Percentiles rank a stretch among this genome's conserved stretches.
Evolutionary conservation across 139 green algal genomes (phyloP).

Genomic region (Micractinium sp.): DNA sequence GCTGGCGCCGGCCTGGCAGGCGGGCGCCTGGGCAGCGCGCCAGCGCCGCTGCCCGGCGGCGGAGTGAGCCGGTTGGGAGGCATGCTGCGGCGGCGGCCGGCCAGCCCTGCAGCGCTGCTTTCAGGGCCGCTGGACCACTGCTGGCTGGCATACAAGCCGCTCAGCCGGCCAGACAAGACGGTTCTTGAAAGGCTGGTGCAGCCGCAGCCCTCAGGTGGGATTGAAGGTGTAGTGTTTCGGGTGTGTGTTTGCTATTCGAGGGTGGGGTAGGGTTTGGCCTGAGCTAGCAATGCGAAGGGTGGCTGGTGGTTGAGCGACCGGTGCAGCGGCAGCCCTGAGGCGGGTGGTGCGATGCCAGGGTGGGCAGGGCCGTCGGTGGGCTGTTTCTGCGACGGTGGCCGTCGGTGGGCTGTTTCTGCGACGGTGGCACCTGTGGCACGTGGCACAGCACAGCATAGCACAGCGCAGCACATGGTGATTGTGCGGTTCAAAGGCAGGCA

Average conservation of each 20-base stretch:
- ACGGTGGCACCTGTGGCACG: too few relatives aligned
- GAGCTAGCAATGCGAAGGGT: neutral
- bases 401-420: too few relatives aligned
- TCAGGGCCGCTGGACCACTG: slow-evolving; percentile 66
- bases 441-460: too few relatives aligned
- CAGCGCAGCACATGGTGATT: too few relatives aligned
- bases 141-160: slow-evolving; percentile 70
- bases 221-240: neutral
- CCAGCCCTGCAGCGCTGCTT: slow-evolving; percentile 66
- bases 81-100: slow-evolving; percentile 50
- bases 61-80: slow-evolving; percentile 15
- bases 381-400: too few relatives aligned
- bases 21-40: neutral
- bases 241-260: neutral
- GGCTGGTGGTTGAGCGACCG: too few relatives aligned
- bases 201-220: neutral
- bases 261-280: neutral
- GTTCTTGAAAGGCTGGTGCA: slow-evolving; percentile 55
- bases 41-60: neutral
- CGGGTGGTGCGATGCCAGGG: too few relatives aligned
- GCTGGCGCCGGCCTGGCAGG: neutral
- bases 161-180: slow-evolving; percentile 62
- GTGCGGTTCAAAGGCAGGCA: too few relatives aligned
- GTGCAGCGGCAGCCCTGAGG: too few relatives aligned
- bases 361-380: too few relatives aligned